Conservation (phyloP, 768 basidiomycete species). For the Tephrocybe sp. region DNA sequence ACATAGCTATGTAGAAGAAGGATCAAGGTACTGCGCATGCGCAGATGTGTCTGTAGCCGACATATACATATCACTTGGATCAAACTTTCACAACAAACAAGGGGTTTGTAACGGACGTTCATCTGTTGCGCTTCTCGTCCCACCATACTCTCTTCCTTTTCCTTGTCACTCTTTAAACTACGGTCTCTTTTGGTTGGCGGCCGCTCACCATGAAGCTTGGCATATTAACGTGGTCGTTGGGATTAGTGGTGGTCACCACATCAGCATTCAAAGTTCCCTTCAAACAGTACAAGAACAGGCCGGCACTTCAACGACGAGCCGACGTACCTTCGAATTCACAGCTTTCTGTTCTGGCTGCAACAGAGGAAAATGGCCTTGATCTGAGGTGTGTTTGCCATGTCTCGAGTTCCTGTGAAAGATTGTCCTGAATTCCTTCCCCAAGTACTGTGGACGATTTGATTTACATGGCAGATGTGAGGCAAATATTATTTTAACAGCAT, state of each 20-base stretch:
- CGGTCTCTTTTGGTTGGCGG: conserved; percentile 11
- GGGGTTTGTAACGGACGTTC: conserved; percentile 8
- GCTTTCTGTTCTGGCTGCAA: conserved; percentile 30
- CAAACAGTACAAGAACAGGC: conserved; percentile 37
- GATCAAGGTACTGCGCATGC: neutral
- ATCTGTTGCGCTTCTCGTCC: conserved; percentile 8
- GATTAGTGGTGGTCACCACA: conserved; percentile 31
- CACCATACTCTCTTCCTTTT: conserved; percentile 16
- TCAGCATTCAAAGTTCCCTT: conserved; percentile 47
- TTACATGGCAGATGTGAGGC: conserved; percentile 72
- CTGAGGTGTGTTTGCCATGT: conserved; percentile 36
- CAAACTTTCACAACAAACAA: conserved; percentile 18
- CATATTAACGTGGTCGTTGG: conserved; percentile 33
- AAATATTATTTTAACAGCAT: conserved; percentile 3
- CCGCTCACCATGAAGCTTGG: conserved; percentile 37
- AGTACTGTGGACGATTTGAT: conserved; percentile 77
- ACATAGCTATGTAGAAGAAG: neutral
- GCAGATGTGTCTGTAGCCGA: neutral
- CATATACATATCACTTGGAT: conserved; percentile 8
- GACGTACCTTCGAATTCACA: conserved; percentile 27
- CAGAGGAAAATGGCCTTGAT: conserved; percentile 33
- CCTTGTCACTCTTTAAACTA: conserved; percentile 17
- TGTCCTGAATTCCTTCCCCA: neutral
- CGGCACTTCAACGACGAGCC: conserved; percentile 35
- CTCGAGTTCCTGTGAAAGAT: neutral